Conservation (phyloP, 148 eudicot species). For the Suaeda aralocaspica region DNA sequence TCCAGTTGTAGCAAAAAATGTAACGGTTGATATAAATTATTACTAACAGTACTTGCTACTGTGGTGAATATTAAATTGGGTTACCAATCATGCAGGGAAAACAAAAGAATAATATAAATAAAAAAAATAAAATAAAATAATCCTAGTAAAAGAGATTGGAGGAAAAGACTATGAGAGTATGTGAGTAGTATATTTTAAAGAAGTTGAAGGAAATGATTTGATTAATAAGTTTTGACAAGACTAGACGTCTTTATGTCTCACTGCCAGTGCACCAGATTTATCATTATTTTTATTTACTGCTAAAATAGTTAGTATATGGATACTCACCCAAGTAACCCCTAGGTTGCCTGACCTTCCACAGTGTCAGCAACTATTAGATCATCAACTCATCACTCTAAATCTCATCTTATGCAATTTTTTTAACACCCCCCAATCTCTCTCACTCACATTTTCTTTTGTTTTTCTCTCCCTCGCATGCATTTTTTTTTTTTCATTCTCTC, state of each 20-base stretch:
- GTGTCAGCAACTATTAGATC: constrained; percentile 39
- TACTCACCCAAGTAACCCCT: not conserved
- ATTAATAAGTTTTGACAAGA: constrained; percentile 43
- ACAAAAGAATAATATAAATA: too few species aligned
- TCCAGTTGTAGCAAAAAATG: too few species aligned
- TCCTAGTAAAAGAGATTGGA: not conserved
- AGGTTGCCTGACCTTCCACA: constrained; percentile 14
- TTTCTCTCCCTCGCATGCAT: not conserved
- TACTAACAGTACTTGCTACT: too few species aligned
- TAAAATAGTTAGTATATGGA: too few species aligned
- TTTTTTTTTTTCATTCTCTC: not conserved
- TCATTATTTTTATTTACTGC: too few species aligned
- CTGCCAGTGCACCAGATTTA: constrained; percentile 29
- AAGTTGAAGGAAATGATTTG: constrained; percentile 37
- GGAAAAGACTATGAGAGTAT: not conserved
- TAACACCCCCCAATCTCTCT: constrained; percentile 14
- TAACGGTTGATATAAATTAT: too few species aligned
- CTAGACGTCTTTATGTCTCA: constrained; percentile 44
- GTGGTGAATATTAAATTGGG: too few species aligned
- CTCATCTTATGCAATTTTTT: not conserved
- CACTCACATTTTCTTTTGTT: not conserved
- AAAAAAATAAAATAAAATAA: too few species aligned
- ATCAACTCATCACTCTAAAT: constrained; percentile 24
- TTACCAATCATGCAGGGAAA: too few species aligned
- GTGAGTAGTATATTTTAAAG: constrained; percentile 8